Evolutionary conservation across 345 rosid genomes (phyloP), one percentile per base, ranked within the genome.

Genomic region (Gossypium herbaceum): DNA sequence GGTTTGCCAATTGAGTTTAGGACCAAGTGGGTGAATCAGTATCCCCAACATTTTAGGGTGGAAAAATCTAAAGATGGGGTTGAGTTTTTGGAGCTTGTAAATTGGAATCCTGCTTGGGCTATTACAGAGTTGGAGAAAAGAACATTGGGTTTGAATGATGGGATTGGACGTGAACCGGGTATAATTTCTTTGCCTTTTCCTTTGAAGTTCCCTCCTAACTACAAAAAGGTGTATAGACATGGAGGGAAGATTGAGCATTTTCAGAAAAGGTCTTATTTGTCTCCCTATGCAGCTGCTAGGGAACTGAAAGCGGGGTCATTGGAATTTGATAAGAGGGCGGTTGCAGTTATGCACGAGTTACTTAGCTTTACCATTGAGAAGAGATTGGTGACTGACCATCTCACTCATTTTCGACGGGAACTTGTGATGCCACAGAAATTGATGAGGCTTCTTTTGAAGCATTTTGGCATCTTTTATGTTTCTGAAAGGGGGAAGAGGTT

Each of bases 401-500:
- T 92, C 48, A 94, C 94, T 11, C 97, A 94, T 80, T 94, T 89
- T 69, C 85, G 96, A 61, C 74, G 80, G 39, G 94, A 92, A 79
- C 79, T 92, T 72, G 85, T 87, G 80, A 94, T 92, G 94, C 96
- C 98, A 9, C 96, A 94, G 77, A 94, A 90, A 82, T 84, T 94
- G 81, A 94, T 94, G 94, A 90, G 98, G 83, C 86, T 94, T 63
- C 86, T 94, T 44, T 73, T 94, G 75, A 94, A 94, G 83, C 98
- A 94, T 84, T 72, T 90, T 52, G 94, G 96, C 74, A 87, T 92
- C 69, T 92, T 94, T 81, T 92, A 94, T 64, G 98, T 94, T 66
- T 94, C 94, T 0, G 97, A 92, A 81, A 89, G 97, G 77, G 98
- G 98, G 48, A 94, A 92, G 83, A 89, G 97, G 73, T 90, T 92